Evolutionary conservation across 371 early-diverging fungal species (phyloP).

Genomic region (Circinella umbellata): DNA sequence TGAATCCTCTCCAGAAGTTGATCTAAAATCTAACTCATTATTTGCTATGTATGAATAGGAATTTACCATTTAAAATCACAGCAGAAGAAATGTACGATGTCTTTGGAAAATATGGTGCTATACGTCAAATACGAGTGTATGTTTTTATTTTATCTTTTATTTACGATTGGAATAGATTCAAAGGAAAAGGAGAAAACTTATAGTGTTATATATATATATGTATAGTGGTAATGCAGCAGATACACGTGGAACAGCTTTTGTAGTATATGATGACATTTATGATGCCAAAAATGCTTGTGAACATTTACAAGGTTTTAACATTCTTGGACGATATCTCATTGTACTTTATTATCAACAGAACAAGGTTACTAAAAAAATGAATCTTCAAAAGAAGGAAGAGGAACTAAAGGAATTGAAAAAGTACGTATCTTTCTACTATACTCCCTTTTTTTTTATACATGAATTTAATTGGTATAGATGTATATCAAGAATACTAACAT

Average conservation of each 20-base stretch:
- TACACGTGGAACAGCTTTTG: conserved; percentile 95
- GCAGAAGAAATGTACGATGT: conserved; percentile 96
- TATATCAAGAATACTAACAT: neutral
- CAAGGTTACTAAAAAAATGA: conserved; percentile 82
- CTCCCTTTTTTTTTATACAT: neutral
- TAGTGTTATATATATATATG: neutral
- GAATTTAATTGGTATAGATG: neutral
- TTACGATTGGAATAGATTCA: neutral
- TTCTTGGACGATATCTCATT: conserved; percentile 93
- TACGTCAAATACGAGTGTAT: conserved; percentile 91
- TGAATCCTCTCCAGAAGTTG: too few species aligned
- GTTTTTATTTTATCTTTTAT: conserved; percentile 16
- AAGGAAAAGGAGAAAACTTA: too few species aligned
- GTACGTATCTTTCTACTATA: conserved; percentile 33
- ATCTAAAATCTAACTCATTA: neutral
- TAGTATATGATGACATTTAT: conserved; percentile 96
- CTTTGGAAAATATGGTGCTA: conserved; percentile 97
- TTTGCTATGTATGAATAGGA: conserved; percentile 47
- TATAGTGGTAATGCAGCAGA: conserved; percentile 80
- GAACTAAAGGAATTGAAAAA: conserved; percentile 83
- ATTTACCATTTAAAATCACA: conserved; percentile 95
- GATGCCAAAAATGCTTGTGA: conserved; percentile 97
- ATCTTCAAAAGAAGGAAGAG: conserved; percentile 85
- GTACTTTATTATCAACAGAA: conserved; percentile 91
- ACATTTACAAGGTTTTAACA: conserved; percentile 93